phyloP scores from a whole-genome alignment of 2,329 filamentous ascomycete genomes.

The Penicillium hordei region DNA sequence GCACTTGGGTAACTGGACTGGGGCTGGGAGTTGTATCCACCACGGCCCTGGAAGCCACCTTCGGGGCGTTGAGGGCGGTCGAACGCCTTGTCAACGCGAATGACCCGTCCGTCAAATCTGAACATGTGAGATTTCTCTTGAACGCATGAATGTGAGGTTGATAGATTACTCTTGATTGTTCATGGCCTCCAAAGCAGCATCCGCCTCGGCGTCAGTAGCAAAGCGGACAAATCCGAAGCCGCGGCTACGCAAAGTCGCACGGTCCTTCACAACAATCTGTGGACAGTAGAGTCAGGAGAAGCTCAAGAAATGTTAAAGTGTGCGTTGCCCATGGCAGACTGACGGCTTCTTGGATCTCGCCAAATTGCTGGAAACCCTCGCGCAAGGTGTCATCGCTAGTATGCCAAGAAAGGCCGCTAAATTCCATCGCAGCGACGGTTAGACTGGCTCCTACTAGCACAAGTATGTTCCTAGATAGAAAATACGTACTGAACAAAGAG shows the following conservation, averaged over 20 bases:
- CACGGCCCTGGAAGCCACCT: slow-evolving; percentile 47
- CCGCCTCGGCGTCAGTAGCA: slow-evolving; percentile 48
- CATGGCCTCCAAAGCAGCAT: slow-evolving; percentile 45
- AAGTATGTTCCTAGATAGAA: slow-evolving; percentile 3
- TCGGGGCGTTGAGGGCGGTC: slow-evolving; percentile 67
- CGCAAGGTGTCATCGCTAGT: slow-evolving; percentile 86
- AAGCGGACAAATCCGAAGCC: slow-evolving; percentile 98
- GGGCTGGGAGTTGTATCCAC: slow-evolving; percentile 46
- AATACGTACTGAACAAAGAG: slow-evolving; percentile 84
- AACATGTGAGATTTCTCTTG: slow-evolving; percentile 16
- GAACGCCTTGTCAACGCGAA: slow-evolving; percentile 93
- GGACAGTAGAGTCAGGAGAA: slow-evolving; percentile 21
- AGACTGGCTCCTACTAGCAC: neutral
- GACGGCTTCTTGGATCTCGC: slow-evolving; percentile 91
- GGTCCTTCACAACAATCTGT: slow-evolving; percentile 96
- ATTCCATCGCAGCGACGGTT: neutral
- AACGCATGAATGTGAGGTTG: slow-evolving; percentile 17
- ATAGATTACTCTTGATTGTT: slow-evolving; percentile 66
- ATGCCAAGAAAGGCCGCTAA: slow-evolving; percentile 95
- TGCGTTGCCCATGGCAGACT: slow-evolving; percentile 43
- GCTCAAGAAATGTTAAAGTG: neutral
- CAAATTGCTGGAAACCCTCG: slow-evolving; percentile 90
- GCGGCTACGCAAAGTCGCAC: slow-evolving; percentile 92
- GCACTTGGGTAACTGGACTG: slow-evolving; percentile 37
- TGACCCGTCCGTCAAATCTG: slow-evolving; percentile 90